Conservation (phyloP, 1,139 yeast species). For the Geotrichum aggregatum region DNA sequence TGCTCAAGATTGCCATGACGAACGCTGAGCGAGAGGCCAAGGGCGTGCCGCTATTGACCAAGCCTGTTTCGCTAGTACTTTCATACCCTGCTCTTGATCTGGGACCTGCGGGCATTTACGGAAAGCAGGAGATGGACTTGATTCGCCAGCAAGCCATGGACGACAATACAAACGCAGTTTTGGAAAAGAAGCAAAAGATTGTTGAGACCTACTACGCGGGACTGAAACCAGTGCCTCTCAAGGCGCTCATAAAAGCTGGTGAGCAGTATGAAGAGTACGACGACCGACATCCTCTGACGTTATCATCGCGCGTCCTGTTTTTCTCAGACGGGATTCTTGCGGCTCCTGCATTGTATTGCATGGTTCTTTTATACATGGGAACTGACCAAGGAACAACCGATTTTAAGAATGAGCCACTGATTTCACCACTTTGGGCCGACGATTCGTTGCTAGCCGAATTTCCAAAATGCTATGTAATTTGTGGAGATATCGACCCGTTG, state of each 20-base stretch:
- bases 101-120: constrained; percentile 24
- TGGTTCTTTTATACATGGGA: constrained; percentile 25
- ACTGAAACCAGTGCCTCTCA: constrained; percentile 14
- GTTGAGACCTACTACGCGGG: constrained; percentile 21
- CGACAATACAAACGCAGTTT: constrained; percentile 18
- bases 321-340: constrained; percentile 24
- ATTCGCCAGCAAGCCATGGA: constrained; percentile 24
- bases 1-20: constrained; percentile 21
- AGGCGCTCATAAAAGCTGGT: constrained; percentile 18
- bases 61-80: constrained; percentile 27
- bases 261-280: constrained; percentile 10
- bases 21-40: constrained; percentile 14
- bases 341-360: constrained; percentile 23
- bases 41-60: constrained; percentile 19
- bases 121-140: constrained; percentile 24
- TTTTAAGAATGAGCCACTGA: constrained; percentile 22
- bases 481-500: constrained; percentile 27
- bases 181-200: constrained; percentile 20
- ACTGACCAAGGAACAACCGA: constrained; percentile 26
- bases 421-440: constrained; percentile 26
- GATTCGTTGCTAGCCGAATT: constrained; percentile 22
- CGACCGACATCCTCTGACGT: constrained; percentile 22
- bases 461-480: constrained; percentile 24
- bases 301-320: constrained; percentile 24
- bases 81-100: constrained; percentile 26